Percentiles rank a stretch among this genome's conserved stretches.
Evolutionary conservation across 2,329 filamentous ascomycete genomes (phyloP).

Genomic region (Neopestalotiopsis sp.): DNA sequence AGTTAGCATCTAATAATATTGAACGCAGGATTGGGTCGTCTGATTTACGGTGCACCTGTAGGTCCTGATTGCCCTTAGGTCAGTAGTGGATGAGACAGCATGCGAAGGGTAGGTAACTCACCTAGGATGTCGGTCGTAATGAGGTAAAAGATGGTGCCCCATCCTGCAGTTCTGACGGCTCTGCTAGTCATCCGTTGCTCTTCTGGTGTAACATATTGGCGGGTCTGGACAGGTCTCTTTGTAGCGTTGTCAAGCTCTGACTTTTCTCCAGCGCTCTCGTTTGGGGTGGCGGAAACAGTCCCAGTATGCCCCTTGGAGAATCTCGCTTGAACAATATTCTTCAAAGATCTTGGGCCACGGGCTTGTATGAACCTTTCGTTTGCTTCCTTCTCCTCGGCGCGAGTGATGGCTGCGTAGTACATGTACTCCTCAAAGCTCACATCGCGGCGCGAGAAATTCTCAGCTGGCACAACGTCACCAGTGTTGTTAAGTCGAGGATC

Average conservation of each 20-base stretch:
- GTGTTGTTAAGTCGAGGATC: background rate
- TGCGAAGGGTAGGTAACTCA: too few relatives aligned
- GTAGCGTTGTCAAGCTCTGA: background rate
- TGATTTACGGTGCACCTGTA: background rate
- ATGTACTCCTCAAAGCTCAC: conserved; percentile 30
- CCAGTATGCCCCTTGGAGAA: background rate
- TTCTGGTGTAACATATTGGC: conserved; percentile 37
- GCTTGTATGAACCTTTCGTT: conserved; percentile 13
- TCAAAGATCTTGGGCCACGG: conserved; percentile 22
- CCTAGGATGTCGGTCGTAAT: conserved; percentile 53
- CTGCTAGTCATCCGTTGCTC: conserved; percentile 55
- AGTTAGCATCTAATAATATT: background rate
- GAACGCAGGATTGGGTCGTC: too few relatives aligned
- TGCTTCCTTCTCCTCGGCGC: conserved; percentile 25
- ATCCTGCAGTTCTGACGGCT: conserved; percentile 49
- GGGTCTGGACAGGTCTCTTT: background rate
- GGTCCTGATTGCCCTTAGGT: conserved; percentile 21
- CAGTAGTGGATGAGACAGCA: too few relatives aligned
- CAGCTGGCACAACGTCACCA: background rate
- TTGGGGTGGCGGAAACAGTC: background rate
- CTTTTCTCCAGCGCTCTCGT: background rate
- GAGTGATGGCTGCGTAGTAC: conserved; percentile 29
- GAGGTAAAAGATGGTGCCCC: conserved; percentile 53
- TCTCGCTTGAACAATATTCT: background rate
- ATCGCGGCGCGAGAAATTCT: background rate